Percentiles rank a stretch among this genome's conserved stretches.
Evolutionary conservation across 805 yeast genomes (phyloP).

Genomic region (Metschnikowia similis): DNA sequence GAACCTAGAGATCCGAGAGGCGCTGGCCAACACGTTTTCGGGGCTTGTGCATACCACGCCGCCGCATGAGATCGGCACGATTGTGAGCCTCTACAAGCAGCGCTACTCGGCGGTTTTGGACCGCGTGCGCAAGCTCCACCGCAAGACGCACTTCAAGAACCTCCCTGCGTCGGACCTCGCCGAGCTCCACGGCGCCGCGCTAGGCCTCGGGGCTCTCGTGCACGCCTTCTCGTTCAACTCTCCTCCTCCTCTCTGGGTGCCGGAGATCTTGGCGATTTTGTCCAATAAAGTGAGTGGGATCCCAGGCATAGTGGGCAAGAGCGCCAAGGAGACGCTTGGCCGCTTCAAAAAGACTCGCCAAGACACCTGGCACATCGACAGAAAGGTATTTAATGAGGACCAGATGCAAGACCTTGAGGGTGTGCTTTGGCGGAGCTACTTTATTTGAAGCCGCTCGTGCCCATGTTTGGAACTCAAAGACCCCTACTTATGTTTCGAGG

Average conservation of each 20-base stretch:
- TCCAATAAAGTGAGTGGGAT: constrained; percentile 69
- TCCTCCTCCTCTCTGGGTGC: constrained; percentile 92
- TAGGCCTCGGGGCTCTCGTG: constrained; percentile 84
- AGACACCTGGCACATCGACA: constrained; percentile 94
- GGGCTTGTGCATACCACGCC: constrained; percentile 69
- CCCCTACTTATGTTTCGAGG: no score
- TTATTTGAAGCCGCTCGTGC: constrained; percentile 43
- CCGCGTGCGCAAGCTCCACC: constrained; percentile 41
- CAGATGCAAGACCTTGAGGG: constrained; percentile 92
- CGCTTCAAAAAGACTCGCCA: constrained; percentile 87
- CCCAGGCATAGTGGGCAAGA: constrained; percentile 73
- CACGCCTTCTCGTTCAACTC: constrained; percentile 86
- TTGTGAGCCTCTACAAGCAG: constrained; percentile 37
- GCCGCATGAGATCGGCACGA: constrained; percentile 41
- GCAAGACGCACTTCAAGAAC: constrained; percentile 32
- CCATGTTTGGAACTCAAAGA: not conserved
- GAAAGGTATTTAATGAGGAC: constrained; percentile 64
- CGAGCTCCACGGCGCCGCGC: constrained; percentile 73
- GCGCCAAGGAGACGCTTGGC: constrained; percentile 78
- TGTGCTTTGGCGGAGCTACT: constrained; percentile 87
- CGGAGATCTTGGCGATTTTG: constrained; percentile 60
- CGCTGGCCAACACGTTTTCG: constrained; percentile 70
- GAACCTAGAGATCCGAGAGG: constrained; percentile 70
- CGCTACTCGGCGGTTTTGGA: constrained; percentile 28
- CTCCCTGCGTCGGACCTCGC: constrained; percentile 39